Evolutionary conservation across 1,284 basidiomycete genomes (phyloP).

Genomic region (Phellopilus nigrolimitatus): DNA sequence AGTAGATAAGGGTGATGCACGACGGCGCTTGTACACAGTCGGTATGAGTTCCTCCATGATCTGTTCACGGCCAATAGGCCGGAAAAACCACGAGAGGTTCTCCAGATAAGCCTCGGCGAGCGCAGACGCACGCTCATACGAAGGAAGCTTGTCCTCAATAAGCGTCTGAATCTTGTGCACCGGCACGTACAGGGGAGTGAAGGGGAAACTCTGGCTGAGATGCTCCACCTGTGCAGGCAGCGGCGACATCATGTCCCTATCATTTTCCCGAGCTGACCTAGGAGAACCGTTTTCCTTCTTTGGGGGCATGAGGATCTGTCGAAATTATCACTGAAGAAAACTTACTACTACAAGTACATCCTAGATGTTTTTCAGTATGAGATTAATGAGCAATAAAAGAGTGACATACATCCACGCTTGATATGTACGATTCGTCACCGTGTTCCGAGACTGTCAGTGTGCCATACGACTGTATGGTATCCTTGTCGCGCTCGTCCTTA

Average conservation of each 20-base stretch:
- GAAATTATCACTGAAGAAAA: no score
- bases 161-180: not conserved
- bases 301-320: no score
- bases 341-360: no score
- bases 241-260: not conserved
- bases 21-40: constrained; percentile 4
- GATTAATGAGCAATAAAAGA: not conserved
- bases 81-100: constrained; percentile 1
- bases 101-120: constrained; percentile 7
- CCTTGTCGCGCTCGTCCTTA: not conserved
- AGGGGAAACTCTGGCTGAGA: not conserved
- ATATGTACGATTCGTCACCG: not conserved
- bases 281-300: no score
- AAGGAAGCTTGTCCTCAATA: constrained; percentile 7
- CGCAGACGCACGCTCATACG: constrained; percentile 11
- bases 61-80: constrained; percentile 9
- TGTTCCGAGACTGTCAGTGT: not conserved
- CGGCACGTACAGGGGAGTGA: not conserved
- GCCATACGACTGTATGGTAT: not conserved
- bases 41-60: constrained; percentile 13
- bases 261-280: no score
- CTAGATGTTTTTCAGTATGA: not conserved
- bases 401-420: not conserved
- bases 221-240: not conserved
- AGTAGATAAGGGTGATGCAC: not conserved